These are phyloP conservation scores for Elongisporangium anandrum DNA, from an alignment of 352 stramenopile species.

Conservation along the genomic window DNA sequence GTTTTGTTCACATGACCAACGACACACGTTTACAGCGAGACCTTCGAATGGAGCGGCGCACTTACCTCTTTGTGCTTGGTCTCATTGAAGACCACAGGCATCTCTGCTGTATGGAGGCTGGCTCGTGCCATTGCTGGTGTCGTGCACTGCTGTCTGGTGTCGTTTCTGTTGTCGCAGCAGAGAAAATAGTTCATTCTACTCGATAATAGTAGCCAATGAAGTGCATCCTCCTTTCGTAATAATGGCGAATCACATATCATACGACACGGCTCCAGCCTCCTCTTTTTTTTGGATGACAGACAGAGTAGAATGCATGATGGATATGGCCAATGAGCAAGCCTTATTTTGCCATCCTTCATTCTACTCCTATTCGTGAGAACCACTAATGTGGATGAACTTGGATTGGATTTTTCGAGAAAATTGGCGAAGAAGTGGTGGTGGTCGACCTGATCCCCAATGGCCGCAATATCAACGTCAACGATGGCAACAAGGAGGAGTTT, in stretches of 20 bases:
- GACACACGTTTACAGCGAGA: no score
- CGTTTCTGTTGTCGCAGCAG: not conserved
- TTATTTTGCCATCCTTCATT: not conserved
- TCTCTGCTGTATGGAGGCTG: no score
- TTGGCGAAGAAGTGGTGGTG: constrained; percentile 48
- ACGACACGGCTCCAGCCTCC: not conserved
- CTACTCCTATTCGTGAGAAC: not conserved
- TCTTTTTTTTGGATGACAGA: not conserved
- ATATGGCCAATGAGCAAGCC: not conserved
- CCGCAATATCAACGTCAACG: constrained; percentile 80
- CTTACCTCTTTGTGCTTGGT: no score
- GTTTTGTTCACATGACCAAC: no score
- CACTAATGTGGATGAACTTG: constrained; percentile 23
- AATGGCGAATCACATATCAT: not conserved
- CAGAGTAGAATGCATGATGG: not conserved
- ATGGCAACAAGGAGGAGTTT: constrained; percentile 95
- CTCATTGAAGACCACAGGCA: no score
- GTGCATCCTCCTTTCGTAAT: not conserved
- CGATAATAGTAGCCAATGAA: not conserved
- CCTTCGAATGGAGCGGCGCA: no score
- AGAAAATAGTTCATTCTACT: not conserved
- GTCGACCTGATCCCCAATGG: constrained; percentile 90
- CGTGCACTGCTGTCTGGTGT: no score
- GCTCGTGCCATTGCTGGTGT: no score
- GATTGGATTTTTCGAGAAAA: constrained; percentile 57